phyloP scores from a whole-genome alignment of 2,329 filamentous ascomycete genomes.

The Blastomyces parvus region DNA sequence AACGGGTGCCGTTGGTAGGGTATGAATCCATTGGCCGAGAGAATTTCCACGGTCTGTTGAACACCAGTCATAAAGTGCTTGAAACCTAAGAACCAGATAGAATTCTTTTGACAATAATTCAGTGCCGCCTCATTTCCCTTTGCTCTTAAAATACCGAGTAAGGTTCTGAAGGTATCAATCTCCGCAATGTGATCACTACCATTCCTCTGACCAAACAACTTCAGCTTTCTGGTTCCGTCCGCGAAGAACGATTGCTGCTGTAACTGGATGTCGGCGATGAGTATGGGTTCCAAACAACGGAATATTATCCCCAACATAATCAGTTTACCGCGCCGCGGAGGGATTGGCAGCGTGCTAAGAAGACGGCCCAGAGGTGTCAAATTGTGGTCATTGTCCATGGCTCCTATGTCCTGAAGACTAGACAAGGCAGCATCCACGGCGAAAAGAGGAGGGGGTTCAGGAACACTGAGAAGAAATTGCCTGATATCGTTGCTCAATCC shows the following conservation, averaged over 20 bases:
- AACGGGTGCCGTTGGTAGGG: slow-evolving; percentile 14
- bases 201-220: not conserved
- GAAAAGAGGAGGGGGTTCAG: slow-evolving; percentile 33
- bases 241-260: slow-evolving; percentile 26
- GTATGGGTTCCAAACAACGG: slow-evolving; percentile 43
- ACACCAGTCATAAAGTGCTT: slow-evolving; percentile 15
- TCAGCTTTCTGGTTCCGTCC: slow-evolving; percentile 18
- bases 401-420: slow-evolving; percentile 33
- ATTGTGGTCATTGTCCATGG: slow-evolving; percentile 35
- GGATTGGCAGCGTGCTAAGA: slow-evolving; percentile 35
- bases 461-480: slow-evolving; percentile 36
- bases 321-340: slow-evolving; percentile 42
- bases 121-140: not conserved
- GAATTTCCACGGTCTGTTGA: slow-evolving; percentile 31
- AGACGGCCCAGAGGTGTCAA: slow-evolving; percentile 37
- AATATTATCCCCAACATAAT: slow-evolving; percentile 44
- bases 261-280: slow-evolving; percentile 29
- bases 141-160: slow-evolving; percentile 19
- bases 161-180: slow-evolving; percentile 37
- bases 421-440: slow-evolving; percentile 33
- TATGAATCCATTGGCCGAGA: slow-evolving; percentile 29
- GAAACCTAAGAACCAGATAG: not conserved
- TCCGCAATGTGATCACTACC: slow-evolving; percentile 40
- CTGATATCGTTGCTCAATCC: slow-evolving; percentile 31
- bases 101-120: not conserved